phyloP scores from a whole-genome alignment of 805 yeast genomes.

The Pichia membranifaciens region DNA sequence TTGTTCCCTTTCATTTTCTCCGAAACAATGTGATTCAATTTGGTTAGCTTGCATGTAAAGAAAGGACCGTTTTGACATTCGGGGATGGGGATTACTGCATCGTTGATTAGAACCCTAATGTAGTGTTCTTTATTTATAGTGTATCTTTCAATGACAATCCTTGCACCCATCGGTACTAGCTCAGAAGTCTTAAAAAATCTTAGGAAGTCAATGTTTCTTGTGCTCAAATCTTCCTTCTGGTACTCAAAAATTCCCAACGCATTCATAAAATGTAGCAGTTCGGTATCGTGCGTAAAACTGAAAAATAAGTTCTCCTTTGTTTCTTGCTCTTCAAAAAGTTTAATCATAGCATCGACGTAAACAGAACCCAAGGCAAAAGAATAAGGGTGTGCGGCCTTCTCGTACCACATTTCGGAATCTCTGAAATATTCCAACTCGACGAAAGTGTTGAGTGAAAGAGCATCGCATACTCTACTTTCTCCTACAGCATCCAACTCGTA shows the following conservation, averaged over 20 bases:
- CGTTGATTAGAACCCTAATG: slow-evolving; percentile 46
- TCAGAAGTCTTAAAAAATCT: slow-evolving; percentile 39
- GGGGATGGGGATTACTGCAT: slow-evolving; percentile 48
- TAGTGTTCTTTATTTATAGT: slow-evolving; percentile 21
- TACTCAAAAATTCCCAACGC: slow-evolving; percentile 52
- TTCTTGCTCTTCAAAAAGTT: slow-evolving; percentile 21
- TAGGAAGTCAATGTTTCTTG: slow-evolving; percentile 38
- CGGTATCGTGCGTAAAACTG: slow-evolving; percentile 60
- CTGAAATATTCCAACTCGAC: slow-evolving; percentile 53
- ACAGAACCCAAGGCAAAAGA: slow-evolving; percentile 58
- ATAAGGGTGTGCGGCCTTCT: slow-evolving; percentile 50
- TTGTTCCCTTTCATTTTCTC: slow-evolving; percentile 15
- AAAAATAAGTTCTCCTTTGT: slow-evolving; percentile 43
- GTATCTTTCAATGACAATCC: slow-evolving; percentile 45
- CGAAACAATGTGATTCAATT: neutral
- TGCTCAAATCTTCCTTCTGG: slow-evolving; percentile 32
- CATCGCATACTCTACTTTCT: slow-evolving; percentile 56
- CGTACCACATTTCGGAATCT: slow-evolving; percentile 56
- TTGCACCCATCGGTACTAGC: slow-evolving; percentile 54
- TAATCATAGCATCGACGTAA: slow-evolving; percentile 42
- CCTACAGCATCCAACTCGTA: slow-evolving; percentile 71
- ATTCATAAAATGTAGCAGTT: slow-evolving; percentile 52
- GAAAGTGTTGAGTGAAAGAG: slow-evolving; percentile 65
- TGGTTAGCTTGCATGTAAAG: slow-evolving; percentile 38
- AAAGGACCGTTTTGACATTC: slow-evolving; percentile 48